Percentiles rank a stretch among this genome's conserved stretches.
Evolutionary conservation across 2,329 filamentous ascomycete genomes (phyloP).

Genomic region (Pseudogymnoascus sp.): DNA sequence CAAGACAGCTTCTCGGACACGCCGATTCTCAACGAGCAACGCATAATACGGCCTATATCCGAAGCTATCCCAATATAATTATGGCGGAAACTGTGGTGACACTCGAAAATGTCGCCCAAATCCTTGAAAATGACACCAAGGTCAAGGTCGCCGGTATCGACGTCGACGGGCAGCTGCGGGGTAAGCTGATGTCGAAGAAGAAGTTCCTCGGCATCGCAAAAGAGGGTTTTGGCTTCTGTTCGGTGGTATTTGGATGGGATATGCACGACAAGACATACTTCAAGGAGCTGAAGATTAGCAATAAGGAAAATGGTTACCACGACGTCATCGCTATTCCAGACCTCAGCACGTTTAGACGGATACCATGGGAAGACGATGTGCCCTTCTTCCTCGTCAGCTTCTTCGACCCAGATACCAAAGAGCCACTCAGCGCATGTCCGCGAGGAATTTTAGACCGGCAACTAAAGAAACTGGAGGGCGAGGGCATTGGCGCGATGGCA

Average conservation of each 20-base stretch:
- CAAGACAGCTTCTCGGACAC: background rate
- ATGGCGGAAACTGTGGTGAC: background rate
- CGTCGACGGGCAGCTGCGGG: constrained; percentile 78
- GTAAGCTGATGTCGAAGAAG: constrained; percentile 85
- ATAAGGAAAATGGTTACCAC: constrained; percentile 82
- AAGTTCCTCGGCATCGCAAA: constrained; percentile 82
- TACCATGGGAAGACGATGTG: constrained; percentile 84
- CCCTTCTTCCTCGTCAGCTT: constrained; percentile 84
- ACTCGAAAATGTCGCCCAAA: constrained; percentile 31
- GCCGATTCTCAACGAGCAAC: background rate
- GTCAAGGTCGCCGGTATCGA: constrained; percentile 87
- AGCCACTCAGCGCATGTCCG: constrained; percentile 70
- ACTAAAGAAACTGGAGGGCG: constrained; percentile 57
- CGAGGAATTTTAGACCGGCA: constrained; percentile 65
- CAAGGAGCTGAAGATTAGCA: constrained; percentile 77
- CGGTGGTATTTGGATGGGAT: constrained; percentile 92
- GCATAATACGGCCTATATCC: background rate
- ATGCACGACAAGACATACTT: constrained; percentile 93
- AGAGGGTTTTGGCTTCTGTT: constrained; percentile 86
- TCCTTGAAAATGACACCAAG: constrained; percentile 64
- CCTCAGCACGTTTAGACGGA: constrained; percentile 67
- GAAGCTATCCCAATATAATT: background rate
- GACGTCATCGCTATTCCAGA: constrained; percentile 81
- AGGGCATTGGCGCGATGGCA: constrained; percentile 78
- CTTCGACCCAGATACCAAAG: constrained; percentile 67